Base-by-base conservation (phyloP, 2,329 filamentous ascomycete species). In the Phaeosphaeria sp. region DNA sequence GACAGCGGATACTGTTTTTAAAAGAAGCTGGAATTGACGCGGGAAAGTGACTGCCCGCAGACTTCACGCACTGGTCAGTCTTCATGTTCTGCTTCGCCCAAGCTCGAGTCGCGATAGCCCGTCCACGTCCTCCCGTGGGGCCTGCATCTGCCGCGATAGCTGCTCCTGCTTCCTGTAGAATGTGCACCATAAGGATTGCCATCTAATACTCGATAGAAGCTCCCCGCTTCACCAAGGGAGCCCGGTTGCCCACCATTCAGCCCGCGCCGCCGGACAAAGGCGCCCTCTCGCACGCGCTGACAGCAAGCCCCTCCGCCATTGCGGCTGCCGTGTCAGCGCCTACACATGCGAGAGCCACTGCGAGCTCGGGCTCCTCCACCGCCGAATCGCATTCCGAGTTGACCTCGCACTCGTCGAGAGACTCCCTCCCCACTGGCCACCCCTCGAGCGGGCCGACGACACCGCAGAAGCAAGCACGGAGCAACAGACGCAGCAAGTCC, bases 11-110 rank as follows among this genome's bases (percentile, higher is more conserved):
- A 6, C 15, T 69, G 64, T 68, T 64, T 66, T 62, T 59, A 67
- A 64, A 71, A 65, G 67, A 75, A 69, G 71, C 63, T 64, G 73
- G 65, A 69, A 63, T 63, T 62, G 73, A 66, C 65, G 72, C 60
- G 68, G 61, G 69, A 71, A 67, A 71, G 73, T 65, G 63, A 61
- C 61, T 63, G 67, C 65, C 64, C 62, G 64, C 61, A 64, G 64
- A 60, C 57, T 52, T 40, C 59, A 21, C 27, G 43, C 33, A 48
- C 40, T 25, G 25, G 46, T 49, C 25, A 49, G 33, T 58, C 62
- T 57, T 63, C 60, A 56, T 64, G 57, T 56, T 61, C 59, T 51
- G 49, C 64, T 60, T 24, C 49, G 22, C 36, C 33, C 30, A 30
- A 11, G 36, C 22, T 51, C 39, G 36, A 43, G 65, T 69, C 63